A percentile compares a stretch with the other conserved stretches of the same genome.
Evolutionary conservation across 1,284 basidiomycete species (phyloP).

Genomic region (Macrocybe sp.): DNA sequence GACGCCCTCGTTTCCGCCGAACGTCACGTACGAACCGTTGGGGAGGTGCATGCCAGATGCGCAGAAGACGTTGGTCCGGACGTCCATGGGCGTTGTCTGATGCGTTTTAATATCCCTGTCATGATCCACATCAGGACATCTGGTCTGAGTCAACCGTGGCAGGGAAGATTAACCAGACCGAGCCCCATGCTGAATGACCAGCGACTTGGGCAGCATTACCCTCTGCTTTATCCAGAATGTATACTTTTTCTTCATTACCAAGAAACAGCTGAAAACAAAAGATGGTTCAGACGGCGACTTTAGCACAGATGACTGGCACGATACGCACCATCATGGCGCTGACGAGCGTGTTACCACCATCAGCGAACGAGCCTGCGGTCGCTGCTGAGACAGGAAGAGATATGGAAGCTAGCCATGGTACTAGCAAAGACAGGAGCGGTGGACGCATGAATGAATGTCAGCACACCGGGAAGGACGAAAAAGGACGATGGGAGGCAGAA

Average conservation of each 20-base stretch:
- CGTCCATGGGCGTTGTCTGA: conserved; percentile 55
- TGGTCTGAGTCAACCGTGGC: background rate
- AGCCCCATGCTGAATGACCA: conserved; percentile 50
- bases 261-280: conserved; percentile 35
- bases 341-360: conserved; percentile 49
- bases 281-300: too few relatives aligned
- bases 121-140: background rate
- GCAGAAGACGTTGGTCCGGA: conserved; percentile 79
- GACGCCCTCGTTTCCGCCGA: conserved; percentile 74
- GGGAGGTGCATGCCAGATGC: conserved; percentile 68
- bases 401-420: conserved; percentile 30
- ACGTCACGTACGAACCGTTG: conserved; percentile 54
- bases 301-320: conserved; percentile 14
- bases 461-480: background rate
- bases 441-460: conserved; percentile 13
- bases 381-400: conserved; percentile 25
- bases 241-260: conserved; percentile 50
- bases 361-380: conserved; percentile 36
- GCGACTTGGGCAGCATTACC: conserved; percentile 54
- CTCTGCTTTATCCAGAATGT: conserved; percentile 56
- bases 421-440: conserved; percentile 24
- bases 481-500: conserved; percentile 2
- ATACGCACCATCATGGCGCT: conserved; percentile 61
- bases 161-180: conserved; percentile 34
- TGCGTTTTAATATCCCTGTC: conserved; percentile 48